Base-by-base conservation (phyloP, 768 basidiomycete genomes). In the Pulveroboletus ravenelii region DNA sequence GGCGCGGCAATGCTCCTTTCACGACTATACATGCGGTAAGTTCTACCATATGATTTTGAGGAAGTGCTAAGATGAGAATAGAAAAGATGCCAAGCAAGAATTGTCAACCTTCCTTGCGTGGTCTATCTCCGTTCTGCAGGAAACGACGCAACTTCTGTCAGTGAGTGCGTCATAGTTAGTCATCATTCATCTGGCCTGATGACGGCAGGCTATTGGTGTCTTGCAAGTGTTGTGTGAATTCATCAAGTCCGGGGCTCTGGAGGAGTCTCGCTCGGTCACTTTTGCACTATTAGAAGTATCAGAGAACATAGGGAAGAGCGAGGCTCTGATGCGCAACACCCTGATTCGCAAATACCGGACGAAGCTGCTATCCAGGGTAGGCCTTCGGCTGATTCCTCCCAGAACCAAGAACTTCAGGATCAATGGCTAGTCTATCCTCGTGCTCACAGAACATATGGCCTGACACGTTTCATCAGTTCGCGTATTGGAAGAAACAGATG, bases 1-100 rank as follows among this genome's bases (percentile, higher is more conserved):
- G 86, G 80, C 30, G 89, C 91, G 29, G 86, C 87, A 0, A 65
- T 90, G 10, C 70, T 95, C n/a, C 75, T 97, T 6, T 83, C 93
- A 3, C 77, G 85, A 35, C 71, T 94, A 29, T 96, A 89, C 63
- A 82, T 81, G 59, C 82, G 94, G 85, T 87, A 67, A 37, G 80
- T 60, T 29, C 6, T 31, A 17, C 41, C 13, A 20, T 29, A 25
- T 27, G 4, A 10, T 37, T 40, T 23, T 5, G 39, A 30, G 38
- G 29, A 20, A 45, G 23, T 42, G 25, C 57, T 66, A 31, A 65
- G 25, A 36, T 34, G 3, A 47, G 18, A 37, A 29, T 41, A 84
- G 87, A 69, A 80, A 80, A 65, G 85, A 89, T 61, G 78, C 79
- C 47, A 69, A 66, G 38, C 52, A 67, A 31, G 70, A 71, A 17